Evolutionary conservation across 2,329 filamentous ascomycete species (phyloP).

Genomic region (Fusarium sp.): DNA sequence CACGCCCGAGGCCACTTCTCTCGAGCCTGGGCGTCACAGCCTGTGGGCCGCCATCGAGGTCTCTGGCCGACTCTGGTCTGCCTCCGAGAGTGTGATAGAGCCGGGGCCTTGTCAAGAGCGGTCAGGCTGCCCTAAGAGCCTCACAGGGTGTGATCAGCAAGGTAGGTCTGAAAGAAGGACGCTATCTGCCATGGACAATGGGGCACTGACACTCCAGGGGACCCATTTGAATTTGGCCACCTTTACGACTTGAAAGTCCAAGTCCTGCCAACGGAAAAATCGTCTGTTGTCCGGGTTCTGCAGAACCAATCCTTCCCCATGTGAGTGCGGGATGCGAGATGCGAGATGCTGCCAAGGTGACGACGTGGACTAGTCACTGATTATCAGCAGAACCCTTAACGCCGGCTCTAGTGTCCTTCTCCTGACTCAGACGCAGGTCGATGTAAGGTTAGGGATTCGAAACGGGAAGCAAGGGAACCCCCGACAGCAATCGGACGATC

Average conservation of each 20-base stretch:
- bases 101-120: background rate
- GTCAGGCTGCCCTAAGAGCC: conserved; percentile 7
- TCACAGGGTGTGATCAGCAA: conserved; percentile 25
- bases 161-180: conserved; percentile 29
- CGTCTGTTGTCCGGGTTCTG: conserved; percentile 59
- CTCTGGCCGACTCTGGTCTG: conserved; percentile 48
- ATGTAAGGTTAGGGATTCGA: conserved; percentile 20
- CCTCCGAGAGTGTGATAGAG: background rate
- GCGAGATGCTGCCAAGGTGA: background rate
- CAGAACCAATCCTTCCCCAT: conserved; percentile 57
- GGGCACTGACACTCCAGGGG: conserved; percentile 42
- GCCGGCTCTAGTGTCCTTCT: conserved; percentile 60
- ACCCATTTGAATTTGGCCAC: conserved; percentile 57
- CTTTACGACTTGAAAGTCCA: conserved; percentile 63
- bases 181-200: background rate
- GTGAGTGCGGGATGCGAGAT: conserved; percentile 47
- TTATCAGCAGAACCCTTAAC: conserved; percentile 53
- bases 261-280: conserved; percentile 56
- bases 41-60: conserved; percentile 66
- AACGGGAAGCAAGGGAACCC: conserved; percentile 36
- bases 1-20: conserved; percentile 54
- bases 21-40: conserved; percentile 48
- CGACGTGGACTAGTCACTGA: conserved; percentile 19
- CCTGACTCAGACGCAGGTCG: conserved; percentile 60
- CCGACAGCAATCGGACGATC: conserved; percentile 61